Conservation (phyloP, 257 asterid genomes). For the Euphrasia confusa region DNA sequence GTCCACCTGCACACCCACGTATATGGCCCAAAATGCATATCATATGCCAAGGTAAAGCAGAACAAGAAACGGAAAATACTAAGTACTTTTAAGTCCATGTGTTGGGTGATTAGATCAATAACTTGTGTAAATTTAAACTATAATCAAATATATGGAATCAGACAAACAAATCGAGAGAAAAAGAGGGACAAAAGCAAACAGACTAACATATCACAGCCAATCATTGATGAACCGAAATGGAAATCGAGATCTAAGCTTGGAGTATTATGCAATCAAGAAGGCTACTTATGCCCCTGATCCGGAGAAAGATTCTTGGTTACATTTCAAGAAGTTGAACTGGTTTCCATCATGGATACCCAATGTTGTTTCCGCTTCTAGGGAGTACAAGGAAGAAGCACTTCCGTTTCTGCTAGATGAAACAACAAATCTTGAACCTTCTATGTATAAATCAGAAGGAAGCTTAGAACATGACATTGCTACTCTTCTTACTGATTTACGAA, state of each 20-base stretch:
- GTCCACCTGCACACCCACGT: constrained; percentile 47
- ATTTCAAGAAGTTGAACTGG: too few relatives aligned
- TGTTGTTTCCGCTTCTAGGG: too few relatives aligned
- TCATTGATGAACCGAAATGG: too few relatives aligned
- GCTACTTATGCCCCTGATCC: not conserved
- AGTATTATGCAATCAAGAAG: too few relatives aligned
- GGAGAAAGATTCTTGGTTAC: not conserved
- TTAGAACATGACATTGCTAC: not conserved
- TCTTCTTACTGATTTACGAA: not conserved
- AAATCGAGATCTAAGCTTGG: too few relatives aligned
- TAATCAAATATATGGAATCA: not conserved
- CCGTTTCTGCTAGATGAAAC: not conserved
- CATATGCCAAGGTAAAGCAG: not conserved
- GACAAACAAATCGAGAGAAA: not conserved
- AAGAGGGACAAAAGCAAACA: too few relatives aligned
- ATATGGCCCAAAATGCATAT: not conserved
- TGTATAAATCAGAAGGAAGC: not conserved
- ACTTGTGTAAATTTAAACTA: not conserved
- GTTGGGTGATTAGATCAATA: not conserved
- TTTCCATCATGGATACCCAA: too few relatives aligned
- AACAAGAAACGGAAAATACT: not conserved
- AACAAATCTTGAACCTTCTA: not conserved
- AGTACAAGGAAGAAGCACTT: not conserved
- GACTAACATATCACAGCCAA: too few relatives aligned
- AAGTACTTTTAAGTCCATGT: not conserved